Percentiles rank a stretch among this genome's conserved stretches.
Evolutionary conservation across 768 basidiomycete species (phyloP).

Genomic region (Gautieria morchelliformis): DNA sequence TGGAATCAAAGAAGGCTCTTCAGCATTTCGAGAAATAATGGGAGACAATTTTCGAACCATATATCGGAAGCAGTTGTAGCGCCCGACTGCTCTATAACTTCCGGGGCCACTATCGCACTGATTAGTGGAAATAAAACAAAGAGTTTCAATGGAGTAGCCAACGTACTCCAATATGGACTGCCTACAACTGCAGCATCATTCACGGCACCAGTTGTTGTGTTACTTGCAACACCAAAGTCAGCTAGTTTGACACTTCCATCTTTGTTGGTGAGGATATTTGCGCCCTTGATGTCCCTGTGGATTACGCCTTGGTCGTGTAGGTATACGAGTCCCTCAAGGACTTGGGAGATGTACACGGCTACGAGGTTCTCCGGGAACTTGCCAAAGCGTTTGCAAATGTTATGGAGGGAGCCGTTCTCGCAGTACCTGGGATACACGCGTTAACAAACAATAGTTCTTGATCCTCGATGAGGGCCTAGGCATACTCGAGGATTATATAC

Average conservation of each 20-base stretch:
- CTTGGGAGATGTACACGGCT: slow-evolving; percentile 93
- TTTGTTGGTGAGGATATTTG: slow-evolving; percentile 97
- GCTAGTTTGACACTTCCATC: slow-evolving; percentile 98
- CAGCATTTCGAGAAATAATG: neutral
- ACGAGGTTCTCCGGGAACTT: slow-evolving; percentile 98
- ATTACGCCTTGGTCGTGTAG: slow-evolving; percentile 99
- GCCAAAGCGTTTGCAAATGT: slow-evolving; percentile 93
- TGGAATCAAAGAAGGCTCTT: slow-evolving; percentile 3
- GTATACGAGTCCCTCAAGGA: slow-evolving; percentile 91
- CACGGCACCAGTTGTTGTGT: slow-evolving; percentile 61
- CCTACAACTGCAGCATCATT: slow-evolving; percentile 91
- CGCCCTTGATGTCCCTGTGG: slow-evolving; percentile 98
- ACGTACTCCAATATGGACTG: slow-evolving; percentile 95
- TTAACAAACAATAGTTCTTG: neutral
- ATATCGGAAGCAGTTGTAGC: slow-evolving; percentile 97
- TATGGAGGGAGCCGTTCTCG: slow-evolving; percentile 95
- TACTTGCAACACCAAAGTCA: slow-evolving; percentile 93
- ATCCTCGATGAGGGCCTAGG: slow-evolving; percentile 4
- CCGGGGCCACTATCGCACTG: slow-evolving; percentile 74
- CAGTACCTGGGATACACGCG: slow-evolving; percentile 55
- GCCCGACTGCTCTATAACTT: slow-evolving; percentile 96
- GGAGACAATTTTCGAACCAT: slow-evolving; percentile 44
- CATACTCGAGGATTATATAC: slow-evolving; percentile 93
- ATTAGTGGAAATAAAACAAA: neutral
- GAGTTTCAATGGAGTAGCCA: slow-evolving; percentile 12